These are phyloP conservation scores for Alternaria gaisen DNA, from an alignment of 2,329 filamentous ascomycete genomes.

Conservation along the genomic window DNA sequence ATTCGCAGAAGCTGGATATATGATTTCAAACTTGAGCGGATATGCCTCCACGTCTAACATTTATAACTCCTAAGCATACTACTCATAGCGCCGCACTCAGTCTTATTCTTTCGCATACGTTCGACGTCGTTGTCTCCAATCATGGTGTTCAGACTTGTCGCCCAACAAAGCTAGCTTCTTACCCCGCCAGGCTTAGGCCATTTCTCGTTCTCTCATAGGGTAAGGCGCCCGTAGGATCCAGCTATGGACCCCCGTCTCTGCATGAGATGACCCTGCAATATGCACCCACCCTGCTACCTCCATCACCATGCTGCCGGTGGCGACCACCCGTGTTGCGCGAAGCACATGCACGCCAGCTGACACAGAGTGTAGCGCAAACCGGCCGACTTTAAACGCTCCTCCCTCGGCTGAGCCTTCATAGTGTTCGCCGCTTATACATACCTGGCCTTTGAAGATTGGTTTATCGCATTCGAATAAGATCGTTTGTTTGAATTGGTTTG, in stretches of 20 bases:
- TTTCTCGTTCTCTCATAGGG: background rate
- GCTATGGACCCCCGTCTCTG: background rate
- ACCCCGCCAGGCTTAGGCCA: constrained; percentile 3
- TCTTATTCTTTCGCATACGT: background rate
- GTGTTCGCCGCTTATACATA: background rate
- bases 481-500: background rate
- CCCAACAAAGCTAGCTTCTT: constrained; percentile 8
- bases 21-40: background rate
- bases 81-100: background rate
- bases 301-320: background rate
- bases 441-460: background rate
- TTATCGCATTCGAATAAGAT: background rate
- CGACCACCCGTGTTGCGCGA: background rate
- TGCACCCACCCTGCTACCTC: background rate
- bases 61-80: background rate
- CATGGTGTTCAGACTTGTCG: background rate
- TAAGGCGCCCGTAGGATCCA: background rate
- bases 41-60: background rate
- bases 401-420: background rate
- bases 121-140: background rate
- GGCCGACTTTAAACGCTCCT: background rate
- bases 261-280: background rate
- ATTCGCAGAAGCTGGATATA: background rate
- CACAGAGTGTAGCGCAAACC: background rate
- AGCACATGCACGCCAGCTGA: background rate